Evolutionary conservation across 106 monocot species (phyloP), one percentile per base, ranked within the genome.

Genomic region (Amphibolis antarctica): DNA sequence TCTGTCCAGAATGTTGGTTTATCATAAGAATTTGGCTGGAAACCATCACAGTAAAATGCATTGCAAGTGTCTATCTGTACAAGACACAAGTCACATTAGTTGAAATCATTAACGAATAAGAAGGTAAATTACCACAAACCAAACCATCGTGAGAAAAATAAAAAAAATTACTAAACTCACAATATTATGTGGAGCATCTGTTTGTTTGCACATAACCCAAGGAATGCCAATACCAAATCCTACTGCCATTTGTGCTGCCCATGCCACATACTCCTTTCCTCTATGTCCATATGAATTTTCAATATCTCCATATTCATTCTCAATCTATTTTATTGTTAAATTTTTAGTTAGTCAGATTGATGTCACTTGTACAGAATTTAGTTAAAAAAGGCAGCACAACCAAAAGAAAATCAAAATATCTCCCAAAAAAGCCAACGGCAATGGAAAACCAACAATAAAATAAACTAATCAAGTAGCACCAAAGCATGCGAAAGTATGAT

Each of bases 281-380:
- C 65, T 58, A 56, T 86, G 71, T 22, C 94, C 94, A 86, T 84
- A 96, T 10, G 60, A 66, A 1, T 72, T 74, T 76, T 96, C 86
- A 74, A 96, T 65, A 65, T 89, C 82, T 31, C 94, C 94, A 80
- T 96, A 96, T 76, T 96, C 94, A 84, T 96, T 96, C 72, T 96
- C 94, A 78, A 96, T 86, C 94, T 96, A 81, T 75, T 64, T 23
- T 70, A 15, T 0, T 28, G 45, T 61, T 5, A 61, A 36, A 4
- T 36, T 36, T 2, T 36, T 2, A 36, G 36, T 36, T 36, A 36
- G 7, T 36, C 36, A 36, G 36, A 36, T 36, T 36, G 36, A 36
- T 4, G 36, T 36, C 7, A 7, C 36, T 36, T 4, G 36, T 36
- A 36, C 7, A 36, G 36, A 36, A 36, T 36, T 36, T 36, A 36